A percentile compares a stretch with the other conserved stretches of the same genome.
phyloP scores from a whole-genome alignment of 31 red algal species.

The Odonthalia washingtoniensis region DNA sequence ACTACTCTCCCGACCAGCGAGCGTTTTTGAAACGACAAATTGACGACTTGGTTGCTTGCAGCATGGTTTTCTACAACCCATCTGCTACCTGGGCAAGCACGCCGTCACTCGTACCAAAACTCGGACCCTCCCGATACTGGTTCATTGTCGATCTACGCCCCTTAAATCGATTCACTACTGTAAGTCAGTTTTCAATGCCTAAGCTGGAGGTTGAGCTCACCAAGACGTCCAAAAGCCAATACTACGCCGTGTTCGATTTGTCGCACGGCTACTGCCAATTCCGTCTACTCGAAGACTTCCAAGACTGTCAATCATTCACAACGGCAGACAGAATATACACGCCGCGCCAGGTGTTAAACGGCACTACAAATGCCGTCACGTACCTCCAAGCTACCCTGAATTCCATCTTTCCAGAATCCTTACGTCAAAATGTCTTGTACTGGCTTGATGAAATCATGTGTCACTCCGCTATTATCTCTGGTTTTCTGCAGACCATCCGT shows the following conservation, averaged over 20 bases:
- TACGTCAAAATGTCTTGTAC: background rate
- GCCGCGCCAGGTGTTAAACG: no score
- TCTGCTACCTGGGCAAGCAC: background rate
- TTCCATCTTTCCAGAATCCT: background rate
- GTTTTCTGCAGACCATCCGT: background rate
- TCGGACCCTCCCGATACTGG: background rate
- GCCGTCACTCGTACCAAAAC: constrained; percentile 42
- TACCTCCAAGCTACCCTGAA: background rate
- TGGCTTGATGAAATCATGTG: constrained; percentile 12
- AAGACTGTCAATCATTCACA: background rate
- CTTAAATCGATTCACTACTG: background rate
- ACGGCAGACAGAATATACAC: no score
- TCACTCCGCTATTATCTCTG: background rate
- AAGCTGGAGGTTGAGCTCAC: constrained; percentile 18
- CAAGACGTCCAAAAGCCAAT: background rate
- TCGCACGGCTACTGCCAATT: constrained; percentile 6
- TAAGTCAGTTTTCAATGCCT: constrained; percentile 7
- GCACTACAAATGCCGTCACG: background rate
- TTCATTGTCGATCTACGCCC: constrained; percentile 33
- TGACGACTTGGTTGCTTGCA: background rate
- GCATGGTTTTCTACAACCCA: background rate
- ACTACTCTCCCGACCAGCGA: constrained; percentile 6
- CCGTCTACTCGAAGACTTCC: background rate
- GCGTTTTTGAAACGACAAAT: constrained; percentile 2
- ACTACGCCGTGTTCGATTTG: background rate